Conservation (phyloP, 2,329 filamentous ascomycete genomes). For the Dothistroma septosporum region DNA sequence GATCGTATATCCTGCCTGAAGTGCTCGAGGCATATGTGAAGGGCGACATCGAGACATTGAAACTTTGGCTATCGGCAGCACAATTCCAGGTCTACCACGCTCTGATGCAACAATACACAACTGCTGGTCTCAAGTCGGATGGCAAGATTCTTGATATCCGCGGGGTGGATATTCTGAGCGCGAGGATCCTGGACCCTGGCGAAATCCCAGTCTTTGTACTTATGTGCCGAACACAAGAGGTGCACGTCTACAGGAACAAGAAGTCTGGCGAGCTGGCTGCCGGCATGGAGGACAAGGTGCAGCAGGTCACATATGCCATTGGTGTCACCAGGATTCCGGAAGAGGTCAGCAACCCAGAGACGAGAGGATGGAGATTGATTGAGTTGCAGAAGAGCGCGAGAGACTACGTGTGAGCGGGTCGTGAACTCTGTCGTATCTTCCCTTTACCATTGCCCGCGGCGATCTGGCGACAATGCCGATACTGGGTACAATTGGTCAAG, state of each 20-base stretch:
- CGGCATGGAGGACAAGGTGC: slow-evolving; percentile 98
- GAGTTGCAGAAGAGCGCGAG: slow-evolving; percentile 97
- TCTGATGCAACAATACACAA: slow-evolving; percentile 93
- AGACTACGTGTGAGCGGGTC: slow-evolving; percentile 65
- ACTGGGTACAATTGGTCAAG: neutral
- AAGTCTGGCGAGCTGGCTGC: slow-evolving; percentile 87
- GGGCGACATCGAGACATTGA: slow-evolving; percentile 83
- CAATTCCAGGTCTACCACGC: slow-evolving; percentile 96
- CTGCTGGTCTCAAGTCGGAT: slow-evolving; percentile 87
- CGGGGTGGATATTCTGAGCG: slow-evolving; percentile 81
- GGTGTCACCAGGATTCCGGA: slow-evolving; percentile 90
- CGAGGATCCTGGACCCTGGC: slow-evolving; percentile 75
- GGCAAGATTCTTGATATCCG: slow-evolving; percentile 93
- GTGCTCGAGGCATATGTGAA: slow-evolving; percentile 98
- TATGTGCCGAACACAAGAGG: slow-evolving; percentile 92
- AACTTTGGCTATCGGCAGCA: slow-evolving; percentile 91
- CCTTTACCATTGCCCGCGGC: neutral
- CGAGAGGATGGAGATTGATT: slow-evolving; percentile 92
- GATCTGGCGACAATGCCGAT: neutral
- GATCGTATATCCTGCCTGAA: slow-evolving; percentile 96
- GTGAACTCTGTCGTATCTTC: neutral
- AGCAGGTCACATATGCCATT: slow-evolving; percentile 96
- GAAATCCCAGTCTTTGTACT: slow-evolving; percentile 96
- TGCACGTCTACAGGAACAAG: slow-evolving; percentile 91
- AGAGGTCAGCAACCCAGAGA: slow-evolving; percentile 95